Evolutionary conservation across 2,329 filamentous ascomycete species (phyloP).

Genomic region (Aspergillus novofumigatus): DNA sequence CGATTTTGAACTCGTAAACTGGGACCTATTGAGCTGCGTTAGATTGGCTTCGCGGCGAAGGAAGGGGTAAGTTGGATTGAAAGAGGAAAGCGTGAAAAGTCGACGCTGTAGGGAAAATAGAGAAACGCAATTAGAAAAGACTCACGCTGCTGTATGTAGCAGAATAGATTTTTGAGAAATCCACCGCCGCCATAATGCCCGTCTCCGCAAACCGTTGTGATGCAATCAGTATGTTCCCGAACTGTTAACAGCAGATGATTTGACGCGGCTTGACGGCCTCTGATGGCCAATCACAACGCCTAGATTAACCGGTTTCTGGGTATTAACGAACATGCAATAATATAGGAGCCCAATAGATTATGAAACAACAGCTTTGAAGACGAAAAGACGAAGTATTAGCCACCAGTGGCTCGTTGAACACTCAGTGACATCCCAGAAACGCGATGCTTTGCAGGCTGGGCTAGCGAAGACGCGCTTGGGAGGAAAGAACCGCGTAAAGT

Average conservation of each 20-base stretch:
- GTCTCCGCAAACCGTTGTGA: constrained; percentile 17
- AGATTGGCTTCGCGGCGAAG: not conserved
- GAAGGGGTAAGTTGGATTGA: not conserved
- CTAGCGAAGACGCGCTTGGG: constrained; percentile 28
- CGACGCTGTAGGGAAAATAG: not conserved
- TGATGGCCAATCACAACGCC: constrained; percentile 5
- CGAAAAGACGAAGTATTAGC: constrained; percentile 19
- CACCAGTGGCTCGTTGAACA: constrained; percentile 28
- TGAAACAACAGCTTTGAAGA: constrained; percentile 11
- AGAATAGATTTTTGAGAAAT: constrained; percentile 53
- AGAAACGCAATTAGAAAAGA: constrained; percentile 4
- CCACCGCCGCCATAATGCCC: constrained; percentile 32
- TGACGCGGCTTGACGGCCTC: constrained; percentile 7
- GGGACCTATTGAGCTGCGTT: constrained; percentile 62
- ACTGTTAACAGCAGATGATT: constrained; percentile 14
- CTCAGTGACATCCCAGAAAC: constrained; percentile 23
- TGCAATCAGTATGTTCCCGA: constrained; percentile 19
- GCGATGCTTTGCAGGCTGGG: constrained; percentile 21
- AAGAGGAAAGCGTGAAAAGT: not conserved
- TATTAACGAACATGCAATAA: constrained; percentile 6
- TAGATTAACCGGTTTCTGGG: constrained; percentile 5
- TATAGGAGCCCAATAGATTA: constrained; percentile 5
- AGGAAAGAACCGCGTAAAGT: constrained; percentile 36
- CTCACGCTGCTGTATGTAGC: constrained; percentile 62
- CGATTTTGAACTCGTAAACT: constrained; percentile 89